Evolutionary conservation across 2,329 filamentous ascomycete genomes (phyloP), one percentile per base, ranked within the genome.

Genomic region (Pseudopyrenochaeta lycopersici): DNA sequence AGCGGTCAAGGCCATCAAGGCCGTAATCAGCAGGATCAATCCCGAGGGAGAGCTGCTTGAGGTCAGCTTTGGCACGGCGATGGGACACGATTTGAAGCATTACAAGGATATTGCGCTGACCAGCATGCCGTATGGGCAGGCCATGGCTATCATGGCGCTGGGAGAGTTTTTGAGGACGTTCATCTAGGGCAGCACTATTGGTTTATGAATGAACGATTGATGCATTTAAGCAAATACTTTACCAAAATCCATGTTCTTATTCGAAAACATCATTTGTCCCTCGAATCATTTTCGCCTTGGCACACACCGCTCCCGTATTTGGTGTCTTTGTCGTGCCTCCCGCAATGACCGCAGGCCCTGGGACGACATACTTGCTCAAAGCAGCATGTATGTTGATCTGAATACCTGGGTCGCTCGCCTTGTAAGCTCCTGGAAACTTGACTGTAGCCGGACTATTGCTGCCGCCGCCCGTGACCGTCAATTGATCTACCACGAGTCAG

Each of bases 61-160:
- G 68, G 89, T 88, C 1, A 91, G 88, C 60, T 94, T 93, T 68
- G 90, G 90, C 0, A 94, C 90, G 0, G 88, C 81, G 0, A 92
- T 94, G 89, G 90, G 90, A 0, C 81, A 85, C 60, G 83, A 84
- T 52, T 73, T 92, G 68, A 85, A 92, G 76, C 89, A 91, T 72
- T 93, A 94, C 69, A 88, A 89, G 74, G 84, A 90, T 58, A 92
- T 94, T 52, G 83, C 87, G 1, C 76, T 88, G 56, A 94, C 90
- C 2, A 89, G 88, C 63, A 94, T 93, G 90, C 90, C 90, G 6
- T 93, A 93, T 65, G 90, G 90, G 0, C 90, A 93, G 73, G 89
- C 90, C 0, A 92, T 93, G 90, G 90, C 89, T 0, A 91, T 92
- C 58, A 92, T 93, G 87, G 87, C 89, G 0, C 72, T 93, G 59